phyloP scores from a whole-genome alignment of 768 basidiomycete species.

The Rubroboletus pulcherrimus region DNA sequence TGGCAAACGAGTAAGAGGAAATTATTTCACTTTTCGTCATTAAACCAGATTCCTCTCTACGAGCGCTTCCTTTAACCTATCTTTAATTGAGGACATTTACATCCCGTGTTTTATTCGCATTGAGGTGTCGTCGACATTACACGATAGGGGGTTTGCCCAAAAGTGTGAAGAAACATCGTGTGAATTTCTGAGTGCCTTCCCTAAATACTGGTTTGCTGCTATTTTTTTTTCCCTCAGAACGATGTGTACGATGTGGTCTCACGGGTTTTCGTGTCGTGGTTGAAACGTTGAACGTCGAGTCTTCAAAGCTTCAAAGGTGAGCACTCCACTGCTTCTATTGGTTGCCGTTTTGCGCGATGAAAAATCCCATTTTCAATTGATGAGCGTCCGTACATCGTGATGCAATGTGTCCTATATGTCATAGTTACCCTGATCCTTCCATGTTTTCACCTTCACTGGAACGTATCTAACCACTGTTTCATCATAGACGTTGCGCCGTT shows the following conservation, averaged over 20 bases:
- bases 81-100: too few species aligned
- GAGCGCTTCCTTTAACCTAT: too few species aligned
- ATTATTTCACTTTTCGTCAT: neutral
- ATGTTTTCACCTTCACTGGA: neutral
- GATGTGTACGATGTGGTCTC: neutral
- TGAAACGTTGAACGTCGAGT: neutral
- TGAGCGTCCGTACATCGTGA: constrained; percentile 48
- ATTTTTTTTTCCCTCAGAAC: neutral
- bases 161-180: neutral
- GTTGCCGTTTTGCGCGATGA: constrained; percentile 45
- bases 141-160: too few species aligned
- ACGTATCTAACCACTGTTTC: constrained; percentile 6
- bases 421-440: constrained; percentile 89
- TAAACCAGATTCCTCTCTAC: neutral
- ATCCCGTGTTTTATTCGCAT: too few species aligned
- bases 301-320: constrained; percentile 14
- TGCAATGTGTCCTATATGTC: constrained; percentile 66
- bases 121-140: too few species aligned
- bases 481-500: neutral
- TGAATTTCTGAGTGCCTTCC: neutral
- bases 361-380: constrained; percentile 35
- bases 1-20: neutral
- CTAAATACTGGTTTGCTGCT: constrained; percentile 1
- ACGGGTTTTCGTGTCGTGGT: neutral
- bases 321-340: neutral